Base-by-base conservation (phyloP, 2,329 filamentous ascomycete species). In the Fusarium nematophilum region DNA sequence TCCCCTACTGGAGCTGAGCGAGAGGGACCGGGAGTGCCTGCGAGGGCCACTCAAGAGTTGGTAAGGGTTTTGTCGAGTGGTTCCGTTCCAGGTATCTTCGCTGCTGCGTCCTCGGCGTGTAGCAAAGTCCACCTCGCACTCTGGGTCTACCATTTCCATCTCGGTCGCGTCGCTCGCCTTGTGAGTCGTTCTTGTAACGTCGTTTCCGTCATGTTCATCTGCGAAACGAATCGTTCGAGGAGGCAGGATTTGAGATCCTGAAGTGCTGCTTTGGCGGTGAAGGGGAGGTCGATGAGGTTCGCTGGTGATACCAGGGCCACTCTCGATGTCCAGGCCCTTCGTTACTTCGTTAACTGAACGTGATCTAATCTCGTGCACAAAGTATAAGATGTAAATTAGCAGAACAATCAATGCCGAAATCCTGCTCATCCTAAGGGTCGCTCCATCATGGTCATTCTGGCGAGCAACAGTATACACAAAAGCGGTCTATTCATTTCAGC, bases 311-410 rank as follows among this genome's bases (percentile, higher is more conserved):
- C 90, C 58, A 88, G 87, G 68, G 87, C 86, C 76, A 90, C 91
- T 75, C 91, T 87, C 30, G 82, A 80, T 3, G 51, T 34, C 17
- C 29, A 89, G 1, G 89, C 87, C 65, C 88, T 90, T 43, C n/a
- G n/a, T n/a, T n/a, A n/a, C n/a, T n/a, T n/a, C n/a, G n/a, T n/a
- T n/a, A n/a, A n/a, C n/a, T n/a, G n/a, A n/a, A n/a, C n/a, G n/a
- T n/a, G n/a, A n/a, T n/a, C n/a, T n/a, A n/a, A 94, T 83, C 73
- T 93, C 90, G 73, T 93, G 92, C 60, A 89, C 77, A 5, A 94
- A 84, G 65, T 93, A 94, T 46, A 87, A 83, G 17, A 80, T 82
- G 70, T 94, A 94, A n/a, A 92, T 86, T 23, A 90, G 71, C 2
- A 94, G 78, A 2, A 93, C 81, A 36, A 93, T 86, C 36, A 94